A percentile compares a stretch with the other conserved stretches of the same genome.
phyloP scores from a whole-genome alignment of 176 grass and related monocot species.

The Bolboschoenus planiculmis region DNA sequence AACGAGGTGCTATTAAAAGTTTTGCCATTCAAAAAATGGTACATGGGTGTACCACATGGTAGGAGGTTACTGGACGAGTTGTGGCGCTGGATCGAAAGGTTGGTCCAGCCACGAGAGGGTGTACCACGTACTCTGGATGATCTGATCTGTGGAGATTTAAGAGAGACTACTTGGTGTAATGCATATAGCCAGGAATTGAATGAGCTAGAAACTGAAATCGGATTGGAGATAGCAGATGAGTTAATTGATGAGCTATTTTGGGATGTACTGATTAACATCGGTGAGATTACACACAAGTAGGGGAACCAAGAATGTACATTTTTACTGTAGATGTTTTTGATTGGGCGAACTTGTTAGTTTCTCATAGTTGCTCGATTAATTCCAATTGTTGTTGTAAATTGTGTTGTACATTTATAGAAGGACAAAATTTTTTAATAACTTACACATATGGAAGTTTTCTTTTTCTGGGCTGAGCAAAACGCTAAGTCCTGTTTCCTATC shows the following conservation, averaged over 20 bases:
- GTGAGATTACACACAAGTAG: slow-evolving; percentile 21
- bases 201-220: slow-evolving; percentile 40
- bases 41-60: slow-evolving; percentile 6
- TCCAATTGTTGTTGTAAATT: slow-evolving; percentile 16
- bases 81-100: slow-evolving; percentile 35
- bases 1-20: slow-evolving; percentile 52
- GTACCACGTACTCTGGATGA: slow-evolving; percentile 34
- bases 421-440: not conserved
- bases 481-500: not conserved
- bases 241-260: slow-evolving; percentile 65
- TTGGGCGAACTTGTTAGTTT: not conserved
- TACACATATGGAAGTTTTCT: not conserved
- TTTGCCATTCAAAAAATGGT: slow-evolving; percentile 42
- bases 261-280: slow-evolving; percentile 64
- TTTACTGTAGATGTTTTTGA: slow-evolving; percentile 31
- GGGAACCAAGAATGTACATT: not conserved
- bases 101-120: slow-evolving; percentile 2
- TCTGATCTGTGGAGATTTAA: slow-evolving; percentile 64
- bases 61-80: slow-evolving; percentile 49
- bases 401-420: slow-evolving; percentile 13
- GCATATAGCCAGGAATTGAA: slow-evolving; percentile 44
- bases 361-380: not conserved
- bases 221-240: slow-evolving; percentile 52
- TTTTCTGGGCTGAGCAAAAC: not conserved
- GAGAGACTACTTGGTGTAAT: slow-evolving; percentile 40